A percentile compares a stretch with the other conserved stretches of the same genome.
Evolutionary conservation across 371 early-diverging fungal genomes (phyloP).

Genomic region (Zychaea mexicana): DNA sequence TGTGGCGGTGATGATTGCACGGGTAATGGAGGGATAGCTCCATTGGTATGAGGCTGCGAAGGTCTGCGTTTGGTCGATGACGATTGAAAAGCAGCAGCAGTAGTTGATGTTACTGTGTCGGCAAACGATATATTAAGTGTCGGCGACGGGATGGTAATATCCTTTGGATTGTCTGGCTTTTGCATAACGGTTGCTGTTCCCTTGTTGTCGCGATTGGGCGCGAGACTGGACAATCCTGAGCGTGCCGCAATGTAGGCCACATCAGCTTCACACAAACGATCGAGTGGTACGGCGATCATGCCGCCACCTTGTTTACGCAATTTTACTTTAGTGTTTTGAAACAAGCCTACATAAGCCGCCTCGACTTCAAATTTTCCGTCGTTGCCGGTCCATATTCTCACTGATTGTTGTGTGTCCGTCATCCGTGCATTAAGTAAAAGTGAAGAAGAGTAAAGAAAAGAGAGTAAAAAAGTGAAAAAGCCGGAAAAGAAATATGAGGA

Average conservation of each 20-base stretch:
- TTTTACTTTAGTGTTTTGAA: slow-evolving; percentile 45
- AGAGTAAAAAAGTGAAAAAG: not conserved
- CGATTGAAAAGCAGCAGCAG: not conserved
- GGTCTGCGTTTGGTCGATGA: too few relatives aligned
- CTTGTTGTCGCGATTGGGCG: not conserved
- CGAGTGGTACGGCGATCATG: slow-evolving; percentile 42
- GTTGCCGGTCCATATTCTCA: slow-evolving; percentile 30
- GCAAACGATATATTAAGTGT: not conserved
- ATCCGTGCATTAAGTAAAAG: not conserved
- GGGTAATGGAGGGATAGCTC: not conserved
- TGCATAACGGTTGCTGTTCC: not conserved
- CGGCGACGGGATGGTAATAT: not conserved
- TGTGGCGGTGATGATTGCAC: not conserved
- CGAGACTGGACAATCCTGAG: slow-evolving; percentile 1
- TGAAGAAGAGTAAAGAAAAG: not conserved
- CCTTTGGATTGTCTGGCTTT: not conserved
- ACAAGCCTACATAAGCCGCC: slow-evolving; percentile 36
- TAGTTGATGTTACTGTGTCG: not conserved
- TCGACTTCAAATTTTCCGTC: slow-evolving; percentile 42
- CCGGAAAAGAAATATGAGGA: not conserved
- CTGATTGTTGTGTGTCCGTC: not conserved
- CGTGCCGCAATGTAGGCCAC: slow-evolving; percentile 29
- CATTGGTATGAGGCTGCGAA: too few relatives aligned
- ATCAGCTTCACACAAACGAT: slow-evolving; percentile 33
- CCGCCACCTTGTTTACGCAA: slow-evolving; percentile 35